phyloP scores from a whole-genome alignment of 2,329 filamentous ascomycete genomes.

The Trichoderma atroviride region DNA sequence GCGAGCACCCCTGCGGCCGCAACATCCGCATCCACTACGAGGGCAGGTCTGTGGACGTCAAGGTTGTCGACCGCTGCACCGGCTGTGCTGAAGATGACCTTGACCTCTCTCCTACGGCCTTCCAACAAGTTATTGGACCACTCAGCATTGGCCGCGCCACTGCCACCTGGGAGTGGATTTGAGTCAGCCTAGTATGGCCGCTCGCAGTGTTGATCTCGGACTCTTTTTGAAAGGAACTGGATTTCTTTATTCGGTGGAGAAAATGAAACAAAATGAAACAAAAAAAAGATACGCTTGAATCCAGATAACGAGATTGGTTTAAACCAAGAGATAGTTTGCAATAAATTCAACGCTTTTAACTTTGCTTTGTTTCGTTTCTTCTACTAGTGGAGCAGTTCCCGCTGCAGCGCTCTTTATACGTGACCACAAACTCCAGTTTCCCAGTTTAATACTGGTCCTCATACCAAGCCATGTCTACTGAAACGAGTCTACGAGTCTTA shows the following conservation, averaged over 20 bases:
- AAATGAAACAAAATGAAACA: not conserved
- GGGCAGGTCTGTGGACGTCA: conserved; percentile 56
- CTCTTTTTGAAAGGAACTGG: not conserved
- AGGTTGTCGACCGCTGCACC: conserved; percentile 68
- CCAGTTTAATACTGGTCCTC: not conserved
- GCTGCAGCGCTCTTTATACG: not conserved
- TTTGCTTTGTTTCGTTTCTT: not conserved
- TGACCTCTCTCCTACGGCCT: conserved; percentile 52
- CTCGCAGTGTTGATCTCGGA: not conserved
- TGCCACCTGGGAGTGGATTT: conserved; percentile 36
- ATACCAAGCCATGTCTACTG: not conserved
- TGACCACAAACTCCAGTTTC: not conserved
- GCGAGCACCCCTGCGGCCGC: conserved; percentile 60
- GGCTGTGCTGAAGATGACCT: conserved; percentile 52
- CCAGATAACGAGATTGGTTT: too few relatives aligned
- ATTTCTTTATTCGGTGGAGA: not conserved
- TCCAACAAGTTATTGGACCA: conserved; percentile 47
- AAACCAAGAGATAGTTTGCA: not conserved
- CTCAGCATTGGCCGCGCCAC: conserved; percentile 33
- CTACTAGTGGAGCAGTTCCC: not conserved
- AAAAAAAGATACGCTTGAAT: not conserved
- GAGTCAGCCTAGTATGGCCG: not conserved
- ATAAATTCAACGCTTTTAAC: not conserved
- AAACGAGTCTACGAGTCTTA: not conserved
- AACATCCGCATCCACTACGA: conserved; percentile 63